Percentiles rank a stretch among this genome's conserved stretches.
phyloP scores from a whole-genome alignment of 2,329 filamentous ascomycete species.

The Paradendryphiella salina region DNA sequence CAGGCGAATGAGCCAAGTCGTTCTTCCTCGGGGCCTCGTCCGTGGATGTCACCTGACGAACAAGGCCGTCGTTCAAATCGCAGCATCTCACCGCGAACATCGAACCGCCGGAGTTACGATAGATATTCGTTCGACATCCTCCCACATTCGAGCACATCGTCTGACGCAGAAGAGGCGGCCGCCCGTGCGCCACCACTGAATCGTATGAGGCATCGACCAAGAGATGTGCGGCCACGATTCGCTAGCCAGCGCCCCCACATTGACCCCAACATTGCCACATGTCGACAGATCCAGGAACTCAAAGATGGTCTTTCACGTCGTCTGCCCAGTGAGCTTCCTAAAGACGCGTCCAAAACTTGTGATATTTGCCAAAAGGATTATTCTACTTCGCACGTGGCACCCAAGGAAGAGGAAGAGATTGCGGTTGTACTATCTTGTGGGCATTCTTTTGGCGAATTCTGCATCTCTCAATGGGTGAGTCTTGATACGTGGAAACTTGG shows the following conservation, averaged over 20 bases:
- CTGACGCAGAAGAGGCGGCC: slow-evolving; percentile 34
- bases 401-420: slow-evolving; percentile 39
- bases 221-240: slow-evolving; percentile 23
- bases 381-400: slow-evolving; percentile 29
- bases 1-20: slow-evolving; percentile 14
- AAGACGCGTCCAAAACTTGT: slow-evolving; percentile 31
- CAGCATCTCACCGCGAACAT: slow-evolving; percentile 34
- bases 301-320: slow-evolving; percentile 32
- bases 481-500: not conserved
- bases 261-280: slow-evolving; percentile 32
- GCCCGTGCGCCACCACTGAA: slow-evolving; percentile 26
- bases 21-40: slow-evolving; percentile 19
- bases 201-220: slow-evolving; percentile 20
- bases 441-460: slow-evolving; percentile 43
- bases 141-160: slow-evolving; percentile 23
- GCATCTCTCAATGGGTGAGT: slow-evolving; percentile 41
- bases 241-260: slow-evolving; percentile 12
- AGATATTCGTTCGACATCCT: slow-evolving; percentile 34
- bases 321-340: slow-evolving; percentile 32
- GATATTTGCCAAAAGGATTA: slow-evolving; percentile 47
- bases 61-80: slow-evolving; percentile 31
- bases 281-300: slow-evolving; percentile 36
- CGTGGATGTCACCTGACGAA: slow-evolving; percentile 10
- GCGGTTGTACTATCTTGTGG: slow-evolving; percentile 43
- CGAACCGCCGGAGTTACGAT: slow-evolving; percentile 40